Evolutionary conservation across 1,284 basidiomycete species (phyloP).

Genomic region (Tilletiaria anomala): DNA sequence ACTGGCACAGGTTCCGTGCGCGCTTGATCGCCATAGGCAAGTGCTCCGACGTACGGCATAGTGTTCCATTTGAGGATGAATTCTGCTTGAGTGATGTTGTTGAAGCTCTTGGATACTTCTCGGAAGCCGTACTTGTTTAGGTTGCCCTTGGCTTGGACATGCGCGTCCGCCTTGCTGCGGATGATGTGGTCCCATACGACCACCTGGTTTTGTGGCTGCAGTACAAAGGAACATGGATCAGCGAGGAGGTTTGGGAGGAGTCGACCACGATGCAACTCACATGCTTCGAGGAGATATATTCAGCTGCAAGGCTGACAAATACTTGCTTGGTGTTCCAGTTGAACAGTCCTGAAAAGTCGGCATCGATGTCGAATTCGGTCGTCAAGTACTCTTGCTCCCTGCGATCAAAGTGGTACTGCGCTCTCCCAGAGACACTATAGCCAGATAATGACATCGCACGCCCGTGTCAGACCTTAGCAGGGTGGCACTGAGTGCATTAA

Average conservation of each 20-base stretch:
- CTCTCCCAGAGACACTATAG: conserved; percentile 10
- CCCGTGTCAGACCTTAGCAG: background rate
- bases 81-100: conserved; percentile 44
- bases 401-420: conserved; percentile 22
- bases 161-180: conserved; percentile 57
- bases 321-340: conserved; percentile 90
- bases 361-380: conserved; percentile 13
- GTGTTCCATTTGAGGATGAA: conserved; percentile 72
- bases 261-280: conserved; percentile 9
- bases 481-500: background rate
- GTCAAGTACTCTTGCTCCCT: conserved; percentile 25
- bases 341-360: conserved; percentile 66
- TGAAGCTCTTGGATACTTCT: conserved; percentile 44
- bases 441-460: background rate
- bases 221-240: conserved; percentile 2
- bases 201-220: conserved; percentile 60
- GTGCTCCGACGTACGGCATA: conserved; percentile 71
- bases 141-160: conserved; percentile 49
- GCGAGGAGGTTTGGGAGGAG: conserved; percentile 1
- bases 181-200: conserved; percentile 86
- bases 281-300: conserved; percentile 9
- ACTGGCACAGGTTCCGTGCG: too few relatives aligned
- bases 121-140: conserved; percentile 73
- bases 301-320: conserved; percentile 42
- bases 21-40: conserved; percentile 42